phyloP scores from a whole-genome alignment of 2,329 filamentous ascomycete genomes.

The Verruconis gallopava region DNA sequence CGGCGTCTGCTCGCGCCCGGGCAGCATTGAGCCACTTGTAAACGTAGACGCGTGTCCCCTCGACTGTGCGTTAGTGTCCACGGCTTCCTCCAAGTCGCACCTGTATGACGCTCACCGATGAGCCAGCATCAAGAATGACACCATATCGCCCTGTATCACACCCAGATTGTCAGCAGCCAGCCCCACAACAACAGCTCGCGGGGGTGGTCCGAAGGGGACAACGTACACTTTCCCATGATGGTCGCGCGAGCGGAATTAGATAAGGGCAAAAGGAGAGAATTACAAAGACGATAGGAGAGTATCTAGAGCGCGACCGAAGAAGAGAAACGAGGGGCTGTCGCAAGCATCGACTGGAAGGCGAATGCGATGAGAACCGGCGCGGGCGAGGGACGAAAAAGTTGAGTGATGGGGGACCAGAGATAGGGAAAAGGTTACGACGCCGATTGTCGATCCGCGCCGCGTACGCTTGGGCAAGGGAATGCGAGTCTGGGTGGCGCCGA shows the following conservation, averaged over 20 bases:
- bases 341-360: too few species aligned
- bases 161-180: background rate
- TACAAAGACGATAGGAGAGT: background rate
- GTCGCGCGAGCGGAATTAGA: background rate
- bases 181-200: background rate
- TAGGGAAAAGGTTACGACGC: too few species aligned
- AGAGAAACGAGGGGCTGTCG: too few species aligned
- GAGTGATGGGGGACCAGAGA: too few species aligned
- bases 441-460: too few species aligned
- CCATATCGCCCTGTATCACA: conserved; percentile 53
- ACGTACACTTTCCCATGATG: conserved; percentile 31
- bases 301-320: too few species aligned
- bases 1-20: conserved; percentile 49
- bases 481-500: too few species aligned
- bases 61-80: conserved; percentile 4
- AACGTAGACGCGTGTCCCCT: conserved; percentile 82
- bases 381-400: too few species aligned
- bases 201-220: too few species aligned
- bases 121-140: conserved; percentile 93
- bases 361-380: too few species aligned
- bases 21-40: conserved; percentile 83
- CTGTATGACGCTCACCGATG: conserved; percentile 48
- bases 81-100: background rate
- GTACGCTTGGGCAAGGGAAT: too few species aligned
- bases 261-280: background rate